A percentile compares a stretch with the other conserved stretches of the same genome.
phyloP scores from a whole-genome alignment of 2,329 filamentous ascomycete species.

The Didymella glomerata region DNA sequence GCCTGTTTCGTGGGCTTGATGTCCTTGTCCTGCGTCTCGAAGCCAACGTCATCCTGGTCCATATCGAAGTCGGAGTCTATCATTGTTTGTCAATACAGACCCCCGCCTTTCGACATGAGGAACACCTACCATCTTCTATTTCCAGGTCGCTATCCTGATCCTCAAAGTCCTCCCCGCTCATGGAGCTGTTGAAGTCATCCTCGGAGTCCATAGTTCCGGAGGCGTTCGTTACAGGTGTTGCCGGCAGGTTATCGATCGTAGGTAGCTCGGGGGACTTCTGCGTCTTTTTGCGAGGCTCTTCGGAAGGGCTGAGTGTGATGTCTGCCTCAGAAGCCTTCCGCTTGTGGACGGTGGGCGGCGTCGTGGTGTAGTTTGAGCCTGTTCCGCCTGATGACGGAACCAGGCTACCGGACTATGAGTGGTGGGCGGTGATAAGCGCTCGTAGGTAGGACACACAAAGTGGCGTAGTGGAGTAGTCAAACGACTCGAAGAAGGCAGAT shows the following conservation, averaged over 20 bases:
- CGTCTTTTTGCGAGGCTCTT: conserved; percentile 46
- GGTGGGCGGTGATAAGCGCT: conserved; percentile 23
- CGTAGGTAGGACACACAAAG: conserved; percentile 12
- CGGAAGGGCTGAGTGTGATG: conserved; percentile 36
- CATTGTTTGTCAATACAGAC: conserved; percentile 25
- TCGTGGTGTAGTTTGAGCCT: conserved; percentile 47
- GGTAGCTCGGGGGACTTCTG: conserved; percentile 28
- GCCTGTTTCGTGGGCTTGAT: conserved; percentile 75
- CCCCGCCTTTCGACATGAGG: neutral
- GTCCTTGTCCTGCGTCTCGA: conserved; percentile 72
- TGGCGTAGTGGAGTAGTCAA: conserved; percentile 20
- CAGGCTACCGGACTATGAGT: conserved; percentile 41
- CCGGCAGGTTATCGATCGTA: conserved; percentile 35
- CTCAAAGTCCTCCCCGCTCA: conserved; percentile 78
- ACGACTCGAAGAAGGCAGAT: conserved; percentile 18
- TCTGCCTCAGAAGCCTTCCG: conserved; percentile 52
- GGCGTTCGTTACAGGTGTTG: conserved; percentile 46
- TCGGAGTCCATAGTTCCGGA: conserved; percentile 86
- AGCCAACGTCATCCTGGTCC: conserved; percentile 69
- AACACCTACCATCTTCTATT: conserved; percentile 53
- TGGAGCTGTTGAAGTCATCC: conserved; percentile 87
- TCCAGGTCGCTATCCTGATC: conserved; percentile 78
- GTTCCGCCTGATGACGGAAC: conserved; percentile 54
- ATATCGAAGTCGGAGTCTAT: conserved; percentile 61
- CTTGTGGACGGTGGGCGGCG: conserved; percentile 50